These are phyloP conservation scores for Drechslerella coelobrocha DNA, from an alignment of 2,329 filamentous ascomycete species.

Conservation along the genomic window DNA sequence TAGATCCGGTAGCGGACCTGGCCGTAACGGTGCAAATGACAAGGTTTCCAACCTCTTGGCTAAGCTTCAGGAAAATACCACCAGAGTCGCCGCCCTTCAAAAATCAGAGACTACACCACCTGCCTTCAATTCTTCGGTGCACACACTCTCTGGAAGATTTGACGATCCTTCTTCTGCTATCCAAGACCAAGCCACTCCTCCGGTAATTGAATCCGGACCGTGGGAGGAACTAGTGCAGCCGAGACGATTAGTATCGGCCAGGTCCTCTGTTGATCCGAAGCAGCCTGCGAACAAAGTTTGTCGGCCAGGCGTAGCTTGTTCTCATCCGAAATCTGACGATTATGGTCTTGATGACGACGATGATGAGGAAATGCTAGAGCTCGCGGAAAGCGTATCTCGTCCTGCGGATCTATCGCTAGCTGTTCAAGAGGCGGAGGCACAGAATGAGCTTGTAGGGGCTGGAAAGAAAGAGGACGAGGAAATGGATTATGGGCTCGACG, in stretches of 20 bases:
- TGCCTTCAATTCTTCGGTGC: conserved; percentile 10
- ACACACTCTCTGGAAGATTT: conserved; percentile 9
- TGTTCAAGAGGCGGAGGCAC: neutral
- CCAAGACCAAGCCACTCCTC: conserved; percentile 22
- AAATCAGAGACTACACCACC: conserved; percentile 32
- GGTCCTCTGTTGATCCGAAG: conserved; percentile 38
- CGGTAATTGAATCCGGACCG: conserved; percentile 26
- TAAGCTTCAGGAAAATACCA: conserved; percentile 53
- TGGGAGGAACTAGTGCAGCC: conserved; percentile 19
- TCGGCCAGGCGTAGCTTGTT: conserved; percentile 63
- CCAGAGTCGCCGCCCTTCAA: conserved; percentile 25
- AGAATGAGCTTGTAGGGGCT: neutral
- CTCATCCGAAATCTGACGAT: conserved; percentile 58
- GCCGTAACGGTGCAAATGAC: conserved; percentile 33
- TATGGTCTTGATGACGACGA: conserved; percentile 65
- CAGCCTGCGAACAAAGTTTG: conserved; percentile 56
- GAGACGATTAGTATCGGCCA: conserved; percentile 26
- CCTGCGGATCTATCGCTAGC: neutral
- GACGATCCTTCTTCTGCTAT: conserved; percentile 34
- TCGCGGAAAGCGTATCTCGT: conserved; percentile 26
- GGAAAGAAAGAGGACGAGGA: conserved; percentile 12
- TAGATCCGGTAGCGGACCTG: conserved; percentile 24
- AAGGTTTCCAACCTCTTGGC: conserved; percentile 52
- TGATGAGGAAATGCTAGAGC: conserved; percentile 44
- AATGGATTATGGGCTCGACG: conserved; percentile 42